phyloP scores from a whole-genome alignment of 805 yeast genomes.

The Lachancea sp. region DNA sequence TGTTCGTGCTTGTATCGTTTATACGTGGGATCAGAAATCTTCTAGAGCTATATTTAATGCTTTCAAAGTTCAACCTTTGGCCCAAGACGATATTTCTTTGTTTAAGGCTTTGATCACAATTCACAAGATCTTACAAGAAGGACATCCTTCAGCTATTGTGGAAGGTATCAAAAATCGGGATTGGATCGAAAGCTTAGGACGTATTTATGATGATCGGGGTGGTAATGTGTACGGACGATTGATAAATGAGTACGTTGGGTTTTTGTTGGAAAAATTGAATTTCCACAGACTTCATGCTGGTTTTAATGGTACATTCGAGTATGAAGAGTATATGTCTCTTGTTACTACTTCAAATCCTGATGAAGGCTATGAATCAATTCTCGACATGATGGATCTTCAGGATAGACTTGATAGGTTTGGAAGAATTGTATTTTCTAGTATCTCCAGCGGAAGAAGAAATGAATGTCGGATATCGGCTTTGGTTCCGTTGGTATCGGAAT shows the following conservation, averaged over 20 bases:
- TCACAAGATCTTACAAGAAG: slow-evolving; percentile 94
- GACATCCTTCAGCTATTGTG: slow-evolving; percentile 77
- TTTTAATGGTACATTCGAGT: slow-evolving; percentile 92
- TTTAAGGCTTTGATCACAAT: slow-evolving; percentile 80
- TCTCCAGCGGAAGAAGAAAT: slow-evolving; percentile 36
- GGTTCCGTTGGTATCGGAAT: slow-evolving; percentile 85
- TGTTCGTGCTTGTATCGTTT: slow-evolving; percentile 90
- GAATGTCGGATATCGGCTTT: slow-evolving; percentile 82
- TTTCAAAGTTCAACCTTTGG: slow-evolving; percentile 71
- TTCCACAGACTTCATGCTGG: slow-evolving; percentile 83
- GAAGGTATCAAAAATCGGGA: slow-evolving; percentile 76
- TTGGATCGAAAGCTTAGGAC: slow-evolving; percentile 69
- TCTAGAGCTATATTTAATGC: slow-evolving; percentile 81
- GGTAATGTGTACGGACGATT: slow-evolving; percentile 56
- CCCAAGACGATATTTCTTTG: slow-evolving; percentile 68
- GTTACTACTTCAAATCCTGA: slow-evolving; percentile 87
- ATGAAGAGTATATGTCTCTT: slow-evolving; percentile 87
- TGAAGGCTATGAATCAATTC: slow-evolving; percentile 85
- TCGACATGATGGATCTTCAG: slow-evolving; percentile 80
- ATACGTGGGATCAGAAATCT: slow-evolving; percentile 91
- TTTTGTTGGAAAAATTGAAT: slow-evolving; percentile 62
- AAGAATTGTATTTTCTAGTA: slow-evolving; percentile 64
- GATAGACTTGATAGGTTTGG: slow-evolving; percentile 77
- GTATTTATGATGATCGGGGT: slow-evolving; percentile 42
- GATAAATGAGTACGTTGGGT: slow-evolving; percentile 69